These are phyloP conservation scores for Candida pini DNA, from an alignment of 805 yeast species.

Conservation along the genomic window DNA sequence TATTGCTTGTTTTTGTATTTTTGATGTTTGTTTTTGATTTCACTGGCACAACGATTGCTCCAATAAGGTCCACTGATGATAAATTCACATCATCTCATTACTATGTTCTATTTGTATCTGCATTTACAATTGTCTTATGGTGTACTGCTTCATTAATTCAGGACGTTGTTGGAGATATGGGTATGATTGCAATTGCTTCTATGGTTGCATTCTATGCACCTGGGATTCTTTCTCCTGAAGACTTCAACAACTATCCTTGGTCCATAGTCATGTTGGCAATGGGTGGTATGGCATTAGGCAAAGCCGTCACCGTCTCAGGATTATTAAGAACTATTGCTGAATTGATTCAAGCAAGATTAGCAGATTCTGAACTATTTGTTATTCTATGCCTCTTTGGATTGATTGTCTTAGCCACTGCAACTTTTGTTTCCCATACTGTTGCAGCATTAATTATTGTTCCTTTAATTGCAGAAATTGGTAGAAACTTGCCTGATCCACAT, in stretches of 20 bases:
- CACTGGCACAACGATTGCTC: conserved; percentile 40
- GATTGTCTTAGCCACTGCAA: conserved; percentile 77
- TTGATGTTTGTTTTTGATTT: conserved; percentile 58
- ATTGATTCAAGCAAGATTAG: conserved; percentile 59
- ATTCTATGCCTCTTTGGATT: conserved; percentile 77
- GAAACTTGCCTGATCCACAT: conserved; percentile 67
- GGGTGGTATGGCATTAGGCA: conserved; percentile 97
- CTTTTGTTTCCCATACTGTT: conserved; percentile 94
- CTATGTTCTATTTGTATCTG: conserved; percentile 63
- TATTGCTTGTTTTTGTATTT: conserved; percentile 68
- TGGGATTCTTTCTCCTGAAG: conserved; percentile 80
- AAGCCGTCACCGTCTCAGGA: conserved; percentile 91
- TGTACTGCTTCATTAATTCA: conserved; percentile 76
- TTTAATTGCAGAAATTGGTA: conserved; percentile 84
- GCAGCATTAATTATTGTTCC: conserved; percentile 94
- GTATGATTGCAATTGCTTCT: conserved; percentile 89
- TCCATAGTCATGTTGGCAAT: conserved; percentile 91
- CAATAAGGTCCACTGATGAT: conserved; percentile 60
- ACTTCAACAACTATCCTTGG: conserved; percentile 95
- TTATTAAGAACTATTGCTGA: conserved; percentile 72
- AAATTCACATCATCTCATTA: conserved; percentile 68
- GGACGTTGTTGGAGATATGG: conserved; percentile 86
- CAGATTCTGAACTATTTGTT: conserved; percentile 62
- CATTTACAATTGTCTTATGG: conserved; percentile 79
- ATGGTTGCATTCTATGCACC: conserved; percentile 89